Conservation (phyloP, 2,329 filamentous ascomycete species). For the Chaetomium strumarium region DNA sequence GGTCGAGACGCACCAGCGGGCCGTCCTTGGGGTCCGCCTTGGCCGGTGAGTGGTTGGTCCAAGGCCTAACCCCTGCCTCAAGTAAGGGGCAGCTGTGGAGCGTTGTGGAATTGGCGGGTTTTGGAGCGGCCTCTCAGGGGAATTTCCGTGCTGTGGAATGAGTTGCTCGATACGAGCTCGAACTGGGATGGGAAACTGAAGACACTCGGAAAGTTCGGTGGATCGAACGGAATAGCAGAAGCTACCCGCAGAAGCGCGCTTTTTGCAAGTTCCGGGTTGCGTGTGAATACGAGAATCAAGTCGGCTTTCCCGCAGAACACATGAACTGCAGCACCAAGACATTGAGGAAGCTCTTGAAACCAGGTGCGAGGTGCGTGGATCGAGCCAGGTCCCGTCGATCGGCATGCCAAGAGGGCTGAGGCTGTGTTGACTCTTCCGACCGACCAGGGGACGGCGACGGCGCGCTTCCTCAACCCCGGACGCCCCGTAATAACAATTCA, state of each 20-base stretch:
- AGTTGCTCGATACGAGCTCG: conserved; percentile 2
- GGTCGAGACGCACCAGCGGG: conserved; percentile 1
- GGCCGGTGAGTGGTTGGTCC: neutral
- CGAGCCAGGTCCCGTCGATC: conserved; percentile 1
- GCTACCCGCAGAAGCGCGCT: too few species aligned
- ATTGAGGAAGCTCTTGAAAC: neutral
- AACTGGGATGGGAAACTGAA: neutral
- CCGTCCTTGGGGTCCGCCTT: neutral
- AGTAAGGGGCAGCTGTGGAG: conserved; percentile 4
- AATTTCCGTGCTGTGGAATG: conserved; percentile 6
- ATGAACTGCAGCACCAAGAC: too few species aligned
- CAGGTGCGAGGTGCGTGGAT: neutral
- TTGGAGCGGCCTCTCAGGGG: conserved; percentile 1
- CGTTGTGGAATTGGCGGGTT: neutral
- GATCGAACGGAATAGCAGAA: neutral
- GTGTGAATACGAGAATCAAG: too few species aligned
- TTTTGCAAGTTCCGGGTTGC: too few species aligned
- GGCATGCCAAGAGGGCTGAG: conserved; percentile 8
- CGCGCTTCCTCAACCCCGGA: neutral
- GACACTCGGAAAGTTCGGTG: neutral
- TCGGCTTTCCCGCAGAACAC: too few species aligned
- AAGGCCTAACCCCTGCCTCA: neutral
- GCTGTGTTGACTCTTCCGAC: conserved; percentile 12
- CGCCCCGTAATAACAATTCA: neutral
- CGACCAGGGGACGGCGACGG: conserved; percentile 5